Evolutionary conservation across 108 stramenopile species (phyloP), one percentile per base, ranked within the genome.

Genomic region (Conticribra weissflogii): DNA sequence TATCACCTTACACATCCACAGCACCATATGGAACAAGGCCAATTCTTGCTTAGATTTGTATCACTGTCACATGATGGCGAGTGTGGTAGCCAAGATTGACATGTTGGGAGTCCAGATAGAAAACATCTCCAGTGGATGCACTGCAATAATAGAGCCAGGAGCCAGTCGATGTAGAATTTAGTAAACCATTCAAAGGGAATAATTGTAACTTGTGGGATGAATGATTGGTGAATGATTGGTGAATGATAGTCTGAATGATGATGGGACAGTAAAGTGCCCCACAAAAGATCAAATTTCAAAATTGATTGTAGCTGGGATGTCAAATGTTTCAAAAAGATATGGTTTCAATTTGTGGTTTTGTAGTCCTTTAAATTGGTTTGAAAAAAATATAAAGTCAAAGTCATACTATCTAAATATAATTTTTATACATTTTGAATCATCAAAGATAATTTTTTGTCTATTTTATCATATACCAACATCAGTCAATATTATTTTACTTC

Each of bases 11-110:
- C 18, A 19, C 41, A 3, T 1, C 25, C 0, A 44, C 5, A n/a
- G 49, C 50, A 41, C 63, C 71, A 15, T 3, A 28, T 32, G 52
- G 52, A 1, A 54, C 64, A 7, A 2, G 33, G 61, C 71, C 71
- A 22, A 30, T 64, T 9, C 31, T 72, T 1, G 46, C 15, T 34
- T 64, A 1, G 62, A 72, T 54, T 63, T 63, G 0, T 72, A 72
- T 19, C 50, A 27, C 3, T 63, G 61, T 34, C 71, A 72, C 52
- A 63, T 64, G 50, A 72, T 72, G 62, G 71, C 27, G 16, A 34
- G 21, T 1, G 62, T 72, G 36, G 62, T 64, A 1, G 12, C 22
- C 14, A 2, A 3, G 15, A 63, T 72, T 19, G 3, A 64, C 41
- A 50, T 52, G 0, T 3, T 72, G 24, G 71, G 71, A 1, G 62